phyloP scores from a whole-genome alignment of 73 alveolate genomes.

The Paramecium bursaria region DNA sequence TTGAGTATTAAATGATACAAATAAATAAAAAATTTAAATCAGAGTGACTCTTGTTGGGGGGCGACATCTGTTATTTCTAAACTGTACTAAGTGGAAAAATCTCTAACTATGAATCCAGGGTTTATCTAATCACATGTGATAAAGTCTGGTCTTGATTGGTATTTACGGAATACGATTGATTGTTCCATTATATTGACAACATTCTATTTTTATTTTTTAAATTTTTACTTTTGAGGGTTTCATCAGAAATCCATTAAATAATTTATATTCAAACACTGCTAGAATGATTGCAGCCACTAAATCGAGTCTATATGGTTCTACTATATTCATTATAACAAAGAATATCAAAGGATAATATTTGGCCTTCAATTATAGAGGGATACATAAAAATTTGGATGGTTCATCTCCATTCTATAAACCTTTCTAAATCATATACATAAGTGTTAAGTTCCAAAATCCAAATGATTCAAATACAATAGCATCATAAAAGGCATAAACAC shows the following conservation, averaged over 20 bases:
- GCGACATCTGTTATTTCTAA: too few species aligned
- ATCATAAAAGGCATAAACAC: too few species aligned
- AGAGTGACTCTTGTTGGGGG: too few species aligned
- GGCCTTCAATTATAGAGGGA: background rate
- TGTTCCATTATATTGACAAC: conserved; percentile 7
- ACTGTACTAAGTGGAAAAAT: too few species aligned
- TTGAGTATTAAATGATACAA: conserved; percentile 38
- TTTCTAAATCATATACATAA: conserved; percentile 15
- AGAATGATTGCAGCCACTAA: conserved; percentile 22
- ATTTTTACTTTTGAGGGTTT: conserved; percentile 7
- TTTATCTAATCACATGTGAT: conserved; percentile 39
- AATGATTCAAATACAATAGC: background rate
- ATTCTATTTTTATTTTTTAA: background rate
- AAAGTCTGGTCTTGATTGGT: conserved; percentile 3
- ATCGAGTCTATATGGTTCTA: conserved; percentile 22
- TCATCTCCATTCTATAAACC: background rate
- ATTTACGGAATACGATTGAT: background rate
- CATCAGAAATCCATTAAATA: conserved; percentile 47
- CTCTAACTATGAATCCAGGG: background rate
- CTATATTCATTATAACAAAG: background rate
- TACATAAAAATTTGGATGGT: background rate
- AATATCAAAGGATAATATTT: background rate
- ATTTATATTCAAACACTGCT: conserved; percentile 21
- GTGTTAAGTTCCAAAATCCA: conserved; percentile 14
- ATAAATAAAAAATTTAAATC: too few species aligned